Conservation (phyloP, 129 eudicot species). For the carrot (Daucus carota) region DNA sequence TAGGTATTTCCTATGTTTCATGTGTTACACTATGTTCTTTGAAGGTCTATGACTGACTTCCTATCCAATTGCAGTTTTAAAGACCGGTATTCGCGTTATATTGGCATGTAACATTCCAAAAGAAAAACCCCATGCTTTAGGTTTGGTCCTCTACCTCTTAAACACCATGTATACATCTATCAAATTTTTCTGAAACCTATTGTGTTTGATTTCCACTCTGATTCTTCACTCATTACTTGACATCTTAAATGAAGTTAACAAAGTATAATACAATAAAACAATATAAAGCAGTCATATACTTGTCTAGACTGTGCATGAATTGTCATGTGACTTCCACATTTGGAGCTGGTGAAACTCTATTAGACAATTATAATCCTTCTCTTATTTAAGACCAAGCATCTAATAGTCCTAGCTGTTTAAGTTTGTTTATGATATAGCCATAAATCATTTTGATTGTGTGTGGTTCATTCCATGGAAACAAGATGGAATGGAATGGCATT, state of each 20-base stretch:
- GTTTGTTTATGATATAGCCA: neutral
- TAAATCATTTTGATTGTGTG: neutral
- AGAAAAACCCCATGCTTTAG: conserved; percentile 77
- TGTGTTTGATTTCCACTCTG: neutral
- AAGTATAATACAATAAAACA: neutral
- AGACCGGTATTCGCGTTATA: conserved; percentile 67
- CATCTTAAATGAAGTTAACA: neutral
- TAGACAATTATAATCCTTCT: neutral
- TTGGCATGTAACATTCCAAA: conserved; percentile 88
- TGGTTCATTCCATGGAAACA: neutral
- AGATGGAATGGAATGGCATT: neutral
- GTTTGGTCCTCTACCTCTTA: conserved; percentile 32
- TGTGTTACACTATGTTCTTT: conserved; percentile 9
- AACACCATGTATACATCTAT: neutral
- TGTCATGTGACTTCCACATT: neutral
- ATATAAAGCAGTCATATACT: too few relatives aligned
- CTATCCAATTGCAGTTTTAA: conserved; percentile 36
- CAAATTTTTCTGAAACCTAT: neutral
- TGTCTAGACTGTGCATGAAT: neutral
- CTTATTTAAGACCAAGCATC: neutral
- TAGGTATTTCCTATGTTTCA: conserved; percentile 31
- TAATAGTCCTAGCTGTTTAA: neutral
- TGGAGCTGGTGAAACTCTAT: neutral
- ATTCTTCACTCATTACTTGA: neutral
- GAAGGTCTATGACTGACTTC: conserved; percentile 18